Evolutionary conservation across 1,139 yeast species (phyloP).

Genomic region (Yamadazyma friedrichii): DNA sequence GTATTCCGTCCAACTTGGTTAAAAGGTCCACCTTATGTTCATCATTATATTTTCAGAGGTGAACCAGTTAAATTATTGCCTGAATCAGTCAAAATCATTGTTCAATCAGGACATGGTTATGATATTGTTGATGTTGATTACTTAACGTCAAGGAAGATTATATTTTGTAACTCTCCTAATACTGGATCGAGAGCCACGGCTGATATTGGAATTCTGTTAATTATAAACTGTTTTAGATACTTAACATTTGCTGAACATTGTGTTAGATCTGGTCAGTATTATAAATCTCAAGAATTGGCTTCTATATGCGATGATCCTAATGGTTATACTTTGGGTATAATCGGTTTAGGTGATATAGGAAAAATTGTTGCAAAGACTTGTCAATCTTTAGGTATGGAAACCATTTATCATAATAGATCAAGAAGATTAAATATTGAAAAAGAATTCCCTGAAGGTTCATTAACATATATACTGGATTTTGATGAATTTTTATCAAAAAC

Average conservation of each 20-base stretch:
- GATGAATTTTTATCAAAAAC: constrained; percentile 26
- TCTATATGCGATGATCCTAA: constrained; percentile 26
- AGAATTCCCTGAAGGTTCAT: constrained; percentile 17
- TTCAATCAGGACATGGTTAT: constrained; percentile 35
- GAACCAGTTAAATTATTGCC: constrained; percentile 29
- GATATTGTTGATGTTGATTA: constrained; percentile 35
- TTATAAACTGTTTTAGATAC: constrained; percentile 27
- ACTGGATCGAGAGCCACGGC: constrained; percentile 36
- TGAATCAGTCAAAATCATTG: constrained; percentile 22
- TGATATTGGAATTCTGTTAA: constrained; percentile 29
- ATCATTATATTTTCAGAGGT: constrained; percentile 28
- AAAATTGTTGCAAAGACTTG: constrained; percentile 30
- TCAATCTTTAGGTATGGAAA: constrained; percentile 32
- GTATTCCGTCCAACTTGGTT: constrained; percentile 35
- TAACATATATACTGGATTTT: constrained; percentile 21
- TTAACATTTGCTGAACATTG: constrained; percentile 32
- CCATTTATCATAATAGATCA: constrained; percentile 28
- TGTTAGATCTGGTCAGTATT: constrained; percentile 28
- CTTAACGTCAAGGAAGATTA: constrained; percentile 25
- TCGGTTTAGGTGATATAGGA: constrained; percentile 39
- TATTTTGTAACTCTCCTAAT: constrained; percentile 35
- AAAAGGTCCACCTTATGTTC: constrained; percentile 30
- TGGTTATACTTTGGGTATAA: constrained; percentile 32
- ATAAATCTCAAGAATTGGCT: constrained; percentile 25
- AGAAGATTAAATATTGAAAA: constrained; percentile 21